Conservation (phyloP, 805 yeast genomes). For the Torulaspora gathmanii region DNA sequence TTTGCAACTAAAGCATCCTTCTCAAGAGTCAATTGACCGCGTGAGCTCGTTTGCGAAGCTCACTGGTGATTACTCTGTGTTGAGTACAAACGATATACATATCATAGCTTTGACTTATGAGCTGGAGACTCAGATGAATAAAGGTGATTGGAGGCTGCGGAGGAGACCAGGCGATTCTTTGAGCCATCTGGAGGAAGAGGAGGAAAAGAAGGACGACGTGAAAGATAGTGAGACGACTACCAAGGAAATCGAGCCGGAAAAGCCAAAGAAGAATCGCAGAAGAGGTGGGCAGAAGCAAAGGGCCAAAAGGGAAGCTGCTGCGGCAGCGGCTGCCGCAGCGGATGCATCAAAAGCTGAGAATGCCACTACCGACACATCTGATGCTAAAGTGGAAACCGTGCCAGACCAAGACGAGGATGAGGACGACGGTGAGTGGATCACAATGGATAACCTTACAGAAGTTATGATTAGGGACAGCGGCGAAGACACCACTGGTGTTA, state of each 20-base stretch:
- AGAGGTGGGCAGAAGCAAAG: constrained; percentile 65
- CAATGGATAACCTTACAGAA: constrained; percentile 75
- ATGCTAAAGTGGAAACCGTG: constrained; percentile 14
- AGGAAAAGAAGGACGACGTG: constrained; percentile 9
- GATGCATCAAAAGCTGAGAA: constrained; percentile 1
- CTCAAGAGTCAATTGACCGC: constrained; percentile 51
- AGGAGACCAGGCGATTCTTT: constrained; percentile 61
- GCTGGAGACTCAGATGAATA: constrained; percentile 63
- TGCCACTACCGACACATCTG: constrained; percentile 12
- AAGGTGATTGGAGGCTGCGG: constrained; percentile 69
- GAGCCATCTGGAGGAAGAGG: constrained; percentile 23
- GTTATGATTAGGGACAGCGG: constrained; percentile 64
- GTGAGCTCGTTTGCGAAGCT: constrained; percentile 73
- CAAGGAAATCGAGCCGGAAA: constrained; percentile 16
- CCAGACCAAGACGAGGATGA: constrained; percentile 51
- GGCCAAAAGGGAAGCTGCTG: constrained; percentile 48
- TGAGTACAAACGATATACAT: constrained; percentile 88
- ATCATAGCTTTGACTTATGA: constrained; percentile 89
- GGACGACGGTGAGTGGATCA: constrained; percentile 91
- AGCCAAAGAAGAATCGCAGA: constrained; percentile 43
- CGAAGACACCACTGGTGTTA: constrained; percentile 43
- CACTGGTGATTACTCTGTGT: constrained; percentile 88
- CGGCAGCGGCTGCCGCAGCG: constrained; percentile 17
- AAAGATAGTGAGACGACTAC: constrained; percentile 13
- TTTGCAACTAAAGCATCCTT: constrained; percentile 73